Base-by-base conservation (phyloP, 2,329 filamentous ascomycete species). In the Penicillium sp. region DNA sequence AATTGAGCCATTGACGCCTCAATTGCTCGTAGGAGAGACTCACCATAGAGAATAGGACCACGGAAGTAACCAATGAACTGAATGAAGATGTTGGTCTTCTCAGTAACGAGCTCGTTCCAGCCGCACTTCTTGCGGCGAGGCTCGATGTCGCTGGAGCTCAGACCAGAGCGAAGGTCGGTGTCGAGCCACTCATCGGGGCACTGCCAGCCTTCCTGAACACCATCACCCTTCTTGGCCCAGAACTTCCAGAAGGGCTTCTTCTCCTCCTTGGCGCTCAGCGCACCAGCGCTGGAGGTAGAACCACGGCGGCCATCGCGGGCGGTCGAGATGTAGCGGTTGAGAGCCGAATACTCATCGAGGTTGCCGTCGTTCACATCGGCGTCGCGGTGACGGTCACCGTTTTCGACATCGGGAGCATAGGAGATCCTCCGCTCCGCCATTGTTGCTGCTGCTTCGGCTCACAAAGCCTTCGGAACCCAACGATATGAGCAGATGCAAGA, bases 61-160 rank as follows among this genome's bases (percentile, higher is more conserved):
- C 81, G 86, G 84, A 91, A 91, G 81, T 89, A 91, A 74, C 85
- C 83, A 68, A 91, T 78, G 80, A 91, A 91, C 80, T 91, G 88
- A 73, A 88, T 75, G 75, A 90, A 83, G 81, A 90, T 80, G 81
- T 90, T 91, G 79, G 88, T 86, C 82, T 90, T 90, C 81, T 91
- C 89, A 35, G 87, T 86, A 34, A 83, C 81, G 74, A 91, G 81
- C 75, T 91, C 89, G 80, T 91, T 91, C 80, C 78, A 90, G 62
- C 89, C 89, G 66, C 82, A 83, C 69, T 83, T 83, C 79, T 86
- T 89, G 68, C 89, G 83, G 69, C 89, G 85, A 54, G 71, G 70
- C 71, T 90, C 88, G 56, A 90, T 84, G 61, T 90, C 86, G 62
- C 73, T 64, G 57, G 75, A 73, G 60, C 79, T 80, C 59, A 91